Conservation (phyloP, 192 early-diverging fungal genomes). For the Gryganskiella cystojenkinii region DNA sequence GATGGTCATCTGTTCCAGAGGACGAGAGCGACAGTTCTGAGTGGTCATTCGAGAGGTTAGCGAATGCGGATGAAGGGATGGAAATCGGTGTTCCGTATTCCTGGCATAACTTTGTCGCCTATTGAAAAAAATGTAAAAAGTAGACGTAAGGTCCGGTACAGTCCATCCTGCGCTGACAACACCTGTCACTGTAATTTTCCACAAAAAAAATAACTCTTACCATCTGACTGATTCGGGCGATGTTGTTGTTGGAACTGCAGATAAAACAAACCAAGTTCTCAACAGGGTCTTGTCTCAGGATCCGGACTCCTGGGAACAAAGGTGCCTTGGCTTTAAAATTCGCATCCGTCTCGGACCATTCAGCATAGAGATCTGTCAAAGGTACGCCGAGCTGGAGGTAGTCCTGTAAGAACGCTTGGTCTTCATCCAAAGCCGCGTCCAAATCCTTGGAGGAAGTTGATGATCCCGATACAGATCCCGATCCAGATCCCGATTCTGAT, state of each 20-base stretch:
- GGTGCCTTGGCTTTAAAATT: slow-evolving; percentile 73
- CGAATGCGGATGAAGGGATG: slow-evolving; percentile 2
- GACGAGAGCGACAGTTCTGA: too few relatives aligned
- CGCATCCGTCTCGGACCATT: slow-evolving; percentile 68
- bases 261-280: slow-evolving; percentile 94
- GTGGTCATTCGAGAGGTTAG: background rate
- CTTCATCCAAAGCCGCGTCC: slow-evolving; percentile 27
- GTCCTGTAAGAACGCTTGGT: slow-evolving; percentile 63
- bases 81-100: slow-evolving; percentile 57
- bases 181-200: background rate
- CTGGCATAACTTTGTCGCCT: slow-evolving; percentile 62
- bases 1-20: too few relatives aligned
- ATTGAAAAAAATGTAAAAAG: background rate
- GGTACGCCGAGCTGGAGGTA: slow-evolving; percentile 90
- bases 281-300: slow-evolving; percentile 84
- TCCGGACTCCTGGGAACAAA: slow-evolving; percentile 73
- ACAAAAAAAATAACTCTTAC: slow-evolving; percentile 47
- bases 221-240: slow-evolving; percentile 88
- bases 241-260: slow-evolving; percentile 96
- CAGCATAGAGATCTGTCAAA: slow-evolving; percentile 64
- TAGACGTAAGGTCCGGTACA: too few relatives aligned
- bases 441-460: slow-evolving; percentile 3
- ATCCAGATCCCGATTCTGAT: slow-evolving; percentile 8
- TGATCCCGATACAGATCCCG: slow-evolving; percentile 15
- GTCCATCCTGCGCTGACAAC: too few relatives aligned